Base-by-base conservation (phyloP, 2,329 filamentous ascomycete genomes). In the Botrytis elliptica region DNA sequence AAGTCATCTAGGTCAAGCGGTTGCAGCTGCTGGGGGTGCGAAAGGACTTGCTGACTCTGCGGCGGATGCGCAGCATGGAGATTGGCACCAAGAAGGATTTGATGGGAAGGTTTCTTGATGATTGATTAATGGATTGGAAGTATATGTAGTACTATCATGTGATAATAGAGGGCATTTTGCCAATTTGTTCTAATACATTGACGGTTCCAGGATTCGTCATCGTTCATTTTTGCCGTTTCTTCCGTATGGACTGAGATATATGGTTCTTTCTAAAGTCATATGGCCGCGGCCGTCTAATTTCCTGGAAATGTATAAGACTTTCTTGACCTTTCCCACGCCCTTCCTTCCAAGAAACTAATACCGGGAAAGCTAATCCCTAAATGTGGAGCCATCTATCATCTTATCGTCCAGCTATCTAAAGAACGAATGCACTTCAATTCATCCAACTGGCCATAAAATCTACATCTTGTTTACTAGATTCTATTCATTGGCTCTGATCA, bases 61-160 rank as follows among this genome's bases (percentile, higher is more conserved):
- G 29, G 82, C 74, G 36, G 79, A 79, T 75, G 78, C 75, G 78
- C 76, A 82, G 36, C 83, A 86, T 73, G 87, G 88, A 65, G 85
- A 89, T 75, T 92, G 90, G 91, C 87, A 89, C 76, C 86, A 90
- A 79, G 89, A 90, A 74, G 77, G 78, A 38, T 81, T 81, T 71
- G 77, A 75, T 73, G 79, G 76, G 49, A 79, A 80, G 70, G 70
- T 67, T 14, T 74, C 77, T 64, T 81, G 74, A 79, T 59, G 68
- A 25, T 57, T 29, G n/a, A 57, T 22, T 69, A 22, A 57, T 69
- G 18, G 20, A 44, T 22, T 16, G 22, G 29, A n/a, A 59, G 36
- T 52, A 71, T 46, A n/a, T 74, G 42, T 70, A 79, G 78, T 79
- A 79, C 72, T 75, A 79, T 76, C 59, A 77, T 78, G 74, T 74